Percentiles rank a stretch among this genome's conserved stretches.
Conservation (phyloP, 2,329 filamentous ascomycete genomes). For the Trichoderma koningii region DNA sequence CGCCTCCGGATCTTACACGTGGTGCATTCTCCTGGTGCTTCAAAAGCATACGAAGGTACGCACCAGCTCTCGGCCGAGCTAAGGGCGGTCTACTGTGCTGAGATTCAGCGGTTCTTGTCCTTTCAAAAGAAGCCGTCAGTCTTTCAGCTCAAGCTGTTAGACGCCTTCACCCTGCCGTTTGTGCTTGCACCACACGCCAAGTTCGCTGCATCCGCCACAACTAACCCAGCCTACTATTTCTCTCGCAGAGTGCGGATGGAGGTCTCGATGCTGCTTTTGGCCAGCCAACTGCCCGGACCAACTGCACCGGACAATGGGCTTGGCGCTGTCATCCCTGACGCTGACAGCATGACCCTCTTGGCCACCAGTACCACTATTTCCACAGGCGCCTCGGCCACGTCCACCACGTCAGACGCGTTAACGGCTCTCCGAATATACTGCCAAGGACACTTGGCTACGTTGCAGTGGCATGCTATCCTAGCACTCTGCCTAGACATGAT, state of each 20-base stretch:
- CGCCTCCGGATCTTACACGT: conserved; percentile 1
- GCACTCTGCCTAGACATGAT: conserved; percentile 6
- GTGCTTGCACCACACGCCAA: conserved; percentile 6
- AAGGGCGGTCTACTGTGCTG: background rate
- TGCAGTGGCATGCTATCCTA: conserved; percentile 3
- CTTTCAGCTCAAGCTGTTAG: conserved; percentile 2
- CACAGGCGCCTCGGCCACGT: background rate
- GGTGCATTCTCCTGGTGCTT: background rate
- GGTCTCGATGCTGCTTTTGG: conserved; percentile 1
- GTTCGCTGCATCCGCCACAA: background rate
- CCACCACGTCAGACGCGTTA: background rate
- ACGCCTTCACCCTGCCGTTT: conserved; percentile 10
- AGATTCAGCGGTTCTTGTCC: background rate
- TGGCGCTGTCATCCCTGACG: background rate
- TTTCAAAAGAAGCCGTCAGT: background rate
- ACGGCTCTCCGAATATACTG: background rate
- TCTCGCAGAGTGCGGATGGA: conserved; percentile 12
- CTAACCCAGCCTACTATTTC: background rate
- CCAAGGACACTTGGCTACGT: background rate
- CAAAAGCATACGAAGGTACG: background rate
- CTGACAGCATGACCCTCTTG: background rate
- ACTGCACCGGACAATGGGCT: background rate
- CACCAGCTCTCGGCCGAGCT: background rate
- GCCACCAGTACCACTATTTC: background rate
- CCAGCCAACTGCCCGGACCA: background rate